Base-by-base conservation (phyloP, 2,329 filamentous ascomycete genomes). In the Hypoxylon sp. region DNA sequence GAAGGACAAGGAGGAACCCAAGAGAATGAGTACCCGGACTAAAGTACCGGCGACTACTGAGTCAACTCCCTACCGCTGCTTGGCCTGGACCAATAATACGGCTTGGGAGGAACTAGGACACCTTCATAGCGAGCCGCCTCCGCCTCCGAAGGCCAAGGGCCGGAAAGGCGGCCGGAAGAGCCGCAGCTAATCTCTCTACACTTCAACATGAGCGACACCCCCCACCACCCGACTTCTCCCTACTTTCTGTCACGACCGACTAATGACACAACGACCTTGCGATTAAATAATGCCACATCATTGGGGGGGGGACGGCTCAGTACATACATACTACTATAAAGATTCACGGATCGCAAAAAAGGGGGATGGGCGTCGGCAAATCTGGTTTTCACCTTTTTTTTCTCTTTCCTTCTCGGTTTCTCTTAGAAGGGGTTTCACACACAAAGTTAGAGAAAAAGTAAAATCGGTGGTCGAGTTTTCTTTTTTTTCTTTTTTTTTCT, bases 81-180 rank as follows among this genome's bases (percentile, higher is more conserved):
- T 84, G 53, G 76, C 76, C 46, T 87, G 85, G 84, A 75, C 82
- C 70, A 88, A 88, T 65, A 84, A 81, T 22, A 86, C 82, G 74
- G 85, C 84, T 5, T 69, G 86, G 37, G 84, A 87, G 26, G 84
- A 87, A 60, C 70, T 86, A 17, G 86, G 86, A 0, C 85, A 88
- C 61, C 73, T 87, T 34, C 86, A 88, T 72, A 84, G 82, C 64
- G 79, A 86, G 61, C 80, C 83, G 28, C 83, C 84, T 6, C 84
- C 84, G 39, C 83, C 82, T 1, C 81, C 82, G 4, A 78, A 83
- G 63, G 71, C 81, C 2, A 78, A 83, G 64, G 72, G 79, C 20
- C 79, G 80, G 68, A 87, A 87, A 76, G 80, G 82, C 65, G 79
- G 77, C 15, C 82, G 79, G 73, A 87, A 85, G 75, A 64, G 64